phyloP scores from a whole-genome alignment of 331 rosid genomes.

The Spiraea crenata region DNA sequence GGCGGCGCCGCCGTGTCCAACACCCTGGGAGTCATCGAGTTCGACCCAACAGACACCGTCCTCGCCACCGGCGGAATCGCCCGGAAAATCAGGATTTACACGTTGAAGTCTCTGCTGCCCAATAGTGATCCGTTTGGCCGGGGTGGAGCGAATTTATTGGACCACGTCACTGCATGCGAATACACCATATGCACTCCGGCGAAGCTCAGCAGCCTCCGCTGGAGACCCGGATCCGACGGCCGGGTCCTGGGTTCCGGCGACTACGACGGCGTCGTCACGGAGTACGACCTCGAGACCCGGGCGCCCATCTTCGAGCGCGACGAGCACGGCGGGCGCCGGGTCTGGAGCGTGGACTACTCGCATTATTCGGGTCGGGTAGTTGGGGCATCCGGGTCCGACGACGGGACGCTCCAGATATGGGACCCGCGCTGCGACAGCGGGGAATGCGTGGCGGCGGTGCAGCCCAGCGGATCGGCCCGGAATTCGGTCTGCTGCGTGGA shows the following conservation, averaged over 20 bases:
- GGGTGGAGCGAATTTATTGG: constrained; percentile 11
- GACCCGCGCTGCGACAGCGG: constrained; percentile 52
- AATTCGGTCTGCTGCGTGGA: constrained; percentile 57
- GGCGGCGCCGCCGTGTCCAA: constrained; percentile 36
- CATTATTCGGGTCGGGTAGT: constrained; percentile 30
- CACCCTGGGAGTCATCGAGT: constrained; percentile 55
- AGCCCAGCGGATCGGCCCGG: constrained; percentile 25
- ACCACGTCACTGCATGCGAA: constrained; percentile 42
- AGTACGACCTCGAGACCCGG: constrained; percentile 49
- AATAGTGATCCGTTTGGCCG: not conserved
- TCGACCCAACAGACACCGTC: constrained; percentile 44
- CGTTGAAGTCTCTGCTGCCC: constrained; percentile 23
- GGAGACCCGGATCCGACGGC: constrained; percentile 42
- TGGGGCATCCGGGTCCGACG: constrained; percentile 66
- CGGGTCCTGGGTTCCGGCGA: constrained; percentile 55
- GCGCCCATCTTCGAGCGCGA: constrained; percentile 59
- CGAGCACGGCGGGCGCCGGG: constrained; percentile 67
- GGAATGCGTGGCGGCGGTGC: constrained; percentile 32
- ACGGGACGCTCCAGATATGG: constrained; percentile 65
- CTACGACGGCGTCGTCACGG: constrained; percentile 63
- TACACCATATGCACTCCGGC: constrained; percentile 57
- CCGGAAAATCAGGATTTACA: constrained; percentile 48
- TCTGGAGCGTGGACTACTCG: constrained; percentile 67
- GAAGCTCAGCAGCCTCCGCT: constrained; percentile 61
- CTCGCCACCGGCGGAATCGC: constrained; percentile 68